Evolutionary conservation across 345 rosid species (phyloP).

Genomic region (Diplotaxis tenuifolia): DNA sequence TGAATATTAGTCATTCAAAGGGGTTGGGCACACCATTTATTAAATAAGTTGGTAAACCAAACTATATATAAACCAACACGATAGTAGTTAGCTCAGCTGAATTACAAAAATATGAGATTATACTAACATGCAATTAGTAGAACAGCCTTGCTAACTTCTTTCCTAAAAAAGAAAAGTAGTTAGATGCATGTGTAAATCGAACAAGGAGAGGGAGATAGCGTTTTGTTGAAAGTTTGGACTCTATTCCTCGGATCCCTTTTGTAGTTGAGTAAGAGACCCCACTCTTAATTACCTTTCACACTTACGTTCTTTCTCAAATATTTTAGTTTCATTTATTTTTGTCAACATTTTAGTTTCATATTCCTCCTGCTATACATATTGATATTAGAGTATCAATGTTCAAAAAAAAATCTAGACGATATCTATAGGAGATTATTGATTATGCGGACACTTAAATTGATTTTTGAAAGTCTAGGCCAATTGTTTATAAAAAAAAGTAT

Average conservation of each 20-base stretch:
- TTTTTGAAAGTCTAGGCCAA: no score
- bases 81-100: conserved; percentile 17
- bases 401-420: no score
- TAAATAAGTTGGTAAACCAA: background rate
- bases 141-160: conserved; percentile 16
- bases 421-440: no score
- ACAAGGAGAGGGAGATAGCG: background rate
- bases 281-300: conserved; percentile 16
- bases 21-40: background rate
- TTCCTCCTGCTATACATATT: background rate
- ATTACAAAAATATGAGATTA: conserved; percentile 5
- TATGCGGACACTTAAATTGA: no score
- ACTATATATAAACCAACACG: background rate
- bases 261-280: conserved; percentile 36
- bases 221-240: conserved; percentile 10
- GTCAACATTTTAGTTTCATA: no score
- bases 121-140: conserved; percentile 10
- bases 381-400: no score
- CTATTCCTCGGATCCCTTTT: conserved; percentile 34
- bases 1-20: background rate
- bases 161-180: background rate
- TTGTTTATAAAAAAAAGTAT: no score
- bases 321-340: background rate
- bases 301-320: conserved; percentile 9
- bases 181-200: background rate